Conservation (phyloP, 495 filamentous ascomycete species). For the Xylaria scruposa region DNA sequence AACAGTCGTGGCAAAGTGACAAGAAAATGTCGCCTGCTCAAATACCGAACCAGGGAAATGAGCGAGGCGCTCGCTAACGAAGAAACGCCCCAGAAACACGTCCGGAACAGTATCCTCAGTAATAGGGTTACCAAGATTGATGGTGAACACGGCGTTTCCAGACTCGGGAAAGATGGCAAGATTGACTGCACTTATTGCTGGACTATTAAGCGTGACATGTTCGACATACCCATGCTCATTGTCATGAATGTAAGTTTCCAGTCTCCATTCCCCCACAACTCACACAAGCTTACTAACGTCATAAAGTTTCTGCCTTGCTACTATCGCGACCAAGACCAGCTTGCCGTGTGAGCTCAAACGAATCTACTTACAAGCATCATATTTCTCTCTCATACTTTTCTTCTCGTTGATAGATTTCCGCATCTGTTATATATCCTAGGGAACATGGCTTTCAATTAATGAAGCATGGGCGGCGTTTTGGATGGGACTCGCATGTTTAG, state of each 20-base stretch:
- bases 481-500: constrained; percentile 36
- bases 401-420: constrained; percentile 25
- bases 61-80: constrained; percentile 37
- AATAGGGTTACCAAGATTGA: constrained; percentile 67
- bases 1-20: constrained; percentile 84
- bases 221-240: constrained; percentile 98
- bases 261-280: neutral
- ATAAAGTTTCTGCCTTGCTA: constrained; percentile 59
- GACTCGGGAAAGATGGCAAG: constrained; percentile 85
- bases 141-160: constrained; percentile 75
- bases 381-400: neutral
- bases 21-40: constrained; percentile 84
- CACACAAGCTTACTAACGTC: constrained; percentile 29
- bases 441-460: constrained; percentile 26
- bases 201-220: constrained; percentile 95
- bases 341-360: constrained; percentile 48
- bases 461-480: constrained; percentile 46
- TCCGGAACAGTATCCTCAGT: constrained; percentile 56
- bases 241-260: constrained; percentile 87
- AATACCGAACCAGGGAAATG: constrained; percentile 82
- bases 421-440: constrained; percentile 23
- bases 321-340: constrained; percentile 54
- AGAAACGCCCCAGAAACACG: constrained; percentile 49
- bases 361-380: constrained; percentile 14
- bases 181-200: constrained; percentile 95